Evolutionary conservation across 2,329 filamentous ascomycete species (phyloP), one percentile per base, ranked within the genome.

Genomic region (Alternaria sp.): DNA sequence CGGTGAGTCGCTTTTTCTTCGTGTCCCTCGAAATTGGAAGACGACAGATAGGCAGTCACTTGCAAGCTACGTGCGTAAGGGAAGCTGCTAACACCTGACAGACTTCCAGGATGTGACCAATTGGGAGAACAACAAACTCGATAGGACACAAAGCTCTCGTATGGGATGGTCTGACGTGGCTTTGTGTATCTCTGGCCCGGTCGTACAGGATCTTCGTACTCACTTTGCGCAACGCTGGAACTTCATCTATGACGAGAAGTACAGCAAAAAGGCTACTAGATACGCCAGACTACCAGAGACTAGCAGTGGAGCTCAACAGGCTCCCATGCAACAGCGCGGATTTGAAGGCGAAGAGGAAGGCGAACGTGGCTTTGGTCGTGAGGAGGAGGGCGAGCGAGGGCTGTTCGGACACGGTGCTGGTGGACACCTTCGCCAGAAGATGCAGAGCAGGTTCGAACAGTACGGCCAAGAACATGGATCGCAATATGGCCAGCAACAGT

Each of bases 131-230:
- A 97, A 97, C 78, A 93, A 96, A 74, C 85, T 97, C 20, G 91
- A 96, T 71, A 87, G 94, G 51, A 89, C 88, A 11, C 87, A 88
- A 72, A 91, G 85, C 78, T 92, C 91, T 3, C 87, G 94, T 61
- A 97, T 97, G 93, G 93, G 93, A 20, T 97, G 94, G 94, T 92
- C 91, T 14, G 94, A 97, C 78, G 87, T 97, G 59, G 89, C 91
- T 11, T 83, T 97, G 57, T 93, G 88, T 68, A 77, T 97, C 58
- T 85, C 85, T 14, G 93, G 93, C 0, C 89, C 89, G 0, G 90
- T 92, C 9, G 89, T 94, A 0, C 83, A 89, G 63, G 93, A 91
- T 75, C 82, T 97, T 32, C 83, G 88, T 32, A 85, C 86, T 5
- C 93, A 97, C 75, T 97, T 97, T 70, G 85, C 88, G 2, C 90